Conservation (phyloP, 78 protist genomes). For the Chrysochromulina tobinii region DNA sequence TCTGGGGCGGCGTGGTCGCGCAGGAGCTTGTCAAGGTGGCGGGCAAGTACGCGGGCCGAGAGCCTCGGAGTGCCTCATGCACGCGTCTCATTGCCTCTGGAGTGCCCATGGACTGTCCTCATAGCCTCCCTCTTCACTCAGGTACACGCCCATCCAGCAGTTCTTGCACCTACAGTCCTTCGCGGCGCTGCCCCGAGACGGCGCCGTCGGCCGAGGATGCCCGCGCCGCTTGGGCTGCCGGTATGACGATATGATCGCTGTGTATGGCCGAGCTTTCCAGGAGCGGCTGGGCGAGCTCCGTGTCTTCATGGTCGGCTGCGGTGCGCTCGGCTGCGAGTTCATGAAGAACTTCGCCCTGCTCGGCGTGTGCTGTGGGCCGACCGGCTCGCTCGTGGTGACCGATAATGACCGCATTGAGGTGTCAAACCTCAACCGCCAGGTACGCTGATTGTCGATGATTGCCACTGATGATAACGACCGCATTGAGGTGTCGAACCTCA, state of each 20-base stretch:
- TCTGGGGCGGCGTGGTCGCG: constrained; percentile 43
- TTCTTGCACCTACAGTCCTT: too few species aligned
- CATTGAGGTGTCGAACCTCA: constrained; percentile 91
- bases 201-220: neutral
- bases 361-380: constrained; percentile 74
- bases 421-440: constrained; percentile 73
- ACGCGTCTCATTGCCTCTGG: neutral
- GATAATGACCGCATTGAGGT: constrained; percentile 95
- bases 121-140: too few species aligned
- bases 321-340: constrained; percentile 98
- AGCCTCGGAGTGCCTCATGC: too few species aligned
- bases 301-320: constrained; percentile 95
- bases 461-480: constrained; percentile 97
- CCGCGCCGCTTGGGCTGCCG: neutral
- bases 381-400: constrained; percentile 70
- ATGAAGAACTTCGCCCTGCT: constrained; percentile 92
- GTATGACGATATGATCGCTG: neutral
- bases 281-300: neutral
- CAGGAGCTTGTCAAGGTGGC: constrained; percentile 64
- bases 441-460: too few species aligned
- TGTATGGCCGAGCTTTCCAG: constrained; percentile 23
- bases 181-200: neutral
- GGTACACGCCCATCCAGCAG: too few species aligned
- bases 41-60: constrained; percentile 8
- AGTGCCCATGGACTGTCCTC: constrained; percentile 16